Percentiles rank a stretch among this genome's conserved stretches.
These are phyloP conservation scores for Wickerhamomyces hampshirensis DNA, from an alignment of 805 yeast genomes.

Conservation along the genomic window DNA sequence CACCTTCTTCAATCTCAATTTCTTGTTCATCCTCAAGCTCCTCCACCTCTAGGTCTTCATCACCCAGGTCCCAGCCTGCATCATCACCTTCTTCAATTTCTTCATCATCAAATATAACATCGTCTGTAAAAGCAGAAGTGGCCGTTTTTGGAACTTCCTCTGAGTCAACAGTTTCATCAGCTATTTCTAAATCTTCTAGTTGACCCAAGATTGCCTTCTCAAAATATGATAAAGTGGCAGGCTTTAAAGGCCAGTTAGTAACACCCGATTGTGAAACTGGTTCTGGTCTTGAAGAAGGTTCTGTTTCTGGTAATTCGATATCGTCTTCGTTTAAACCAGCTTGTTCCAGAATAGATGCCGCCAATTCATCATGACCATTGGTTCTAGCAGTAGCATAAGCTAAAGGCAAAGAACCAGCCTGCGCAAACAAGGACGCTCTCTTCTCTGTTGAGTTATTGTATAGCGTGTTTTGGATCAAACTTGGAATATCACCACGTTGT, in stretches of 20 bases:
- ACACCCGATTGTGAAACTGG: conserved; percentile 43
- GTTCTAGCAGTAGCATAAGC: conserved; percentile 92
- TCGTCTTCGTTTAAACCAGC: conserved; percentile 63
- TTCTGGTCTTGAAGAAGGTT: conserved; percentile 38
- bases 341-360: conserved; percentile 63
- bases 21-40: conserved; percentile 44
- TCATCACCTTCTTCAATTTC: conserved; percentile 48
- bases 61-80: conserved; percentile 79
- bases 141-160: conserved; percentile 21
- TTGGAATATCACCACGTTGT: conserved; percentile 73
- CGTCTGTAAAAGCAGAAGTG: conserved; percentile 25
- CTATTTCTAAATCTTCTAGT: conserved; percentile 57
- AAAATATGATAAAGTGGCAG: conserved; percentile 69
- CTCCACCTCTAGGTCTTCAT: conserved; percentile 68
- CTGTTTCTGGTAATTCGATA: conserved; percentile 56
- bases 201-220: conserved; percentile 81
- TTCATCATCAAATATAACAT: conserved; percentile 38
- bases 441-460: conserved; percentile 71
- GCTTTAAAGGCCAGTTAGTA: conserved; percentile 77
- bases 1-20: conserved; percentile 30
- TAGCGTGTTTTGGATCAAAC: conserved; percentile 78
- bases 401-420: conserved; percentile 78
- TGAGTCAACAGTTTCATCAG: conserved; percentile 39
- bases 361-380: conserved; percentile 73
- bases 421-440: conserved; percentile 67